Base-by-base conservation (phyloP, 2,329 filamentous ascomycete species). In the Pyrenochaeta sp. region DNA sequence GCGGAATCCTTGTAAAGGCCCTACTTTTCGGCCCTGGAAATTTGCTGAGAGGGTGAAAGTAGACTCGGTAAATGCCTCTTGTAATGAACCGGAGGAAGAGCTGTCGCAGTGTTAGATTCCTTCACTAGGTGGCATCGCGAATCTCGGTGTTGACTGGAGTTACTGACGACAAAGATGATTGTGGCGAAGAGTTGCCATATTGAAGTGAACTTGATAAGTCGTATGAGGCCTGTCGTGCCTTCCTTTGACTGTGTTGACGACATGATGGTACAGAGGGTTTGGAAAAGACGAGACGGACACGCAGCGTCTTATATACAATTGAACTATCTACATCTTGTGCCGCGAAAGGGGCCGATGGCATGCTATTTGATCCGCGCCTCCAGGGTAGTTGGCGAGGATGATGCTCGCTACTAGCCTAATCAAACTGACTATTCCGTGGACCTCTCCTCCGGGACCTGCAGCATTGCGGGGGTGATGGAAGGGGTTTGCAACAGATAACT, bases 11-110 rank as follows among this genome's bases (percentile, higher is more conserved):
- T 36, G 74, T 72, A 17, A 71, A 68, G 7, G 74, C 73, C 49
- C 64, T 55, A 6, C 75, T 46, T 33, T 66, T 75, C 1, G 79
- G 79, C 2, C 79, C 81, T 9, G 79, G 80, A 40, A 75, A 79
- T 37, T 72, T 73, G 37, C 71, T 68, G 0, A 81, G 69, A 2
- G 78, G 79, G 36, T 39, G 36, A 18, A 39, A 36, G 33, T 15
- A 27, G 23, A 77, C 62, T 48, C 68, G 69, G 57, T 78, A 76
- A 31, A 78, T 61, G 20, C 51, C 67, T 46, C 56, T 61, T 10
- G 33, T 37, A 30, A 67, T n/a, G 36, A 58, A 62, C 21, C 58
- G 60, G 42, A 55, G 20, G 18, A 60, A 9, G 17, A 57, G 9
- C 64, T 68, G 37, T 31, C 4, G 18, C 18, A 18, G n/a, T 17